These are phyloP conservation scores for Tylopilus sp. DNA, from an alignment of 768 basidiomycete genomes.

Conservation along the genomic window DNA sequence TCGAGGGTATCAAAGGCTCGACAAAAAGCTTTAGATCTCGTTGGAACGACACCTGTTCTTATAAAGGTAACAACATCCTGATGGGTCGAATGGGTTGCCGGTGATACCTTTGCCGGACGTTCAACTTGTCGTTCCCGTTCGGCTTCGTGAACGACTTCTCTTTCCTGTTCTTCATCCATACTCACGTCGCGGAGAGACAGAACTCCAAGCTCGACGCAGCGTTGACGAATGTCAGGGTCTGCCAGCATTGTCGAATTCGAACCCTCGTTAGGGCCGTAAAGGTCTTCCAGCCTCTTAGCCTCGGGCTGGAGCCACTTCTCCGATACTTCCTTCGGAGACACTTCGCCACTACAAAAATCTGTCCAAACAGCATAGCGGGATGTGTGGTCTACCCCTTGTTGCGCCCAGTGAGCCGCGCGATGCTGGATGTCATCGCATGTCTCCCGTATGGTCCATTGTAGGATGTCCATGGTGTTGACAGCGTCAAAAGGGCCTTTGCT, in stretches of 20 bases:
- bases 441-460: constrained; percentile 44
- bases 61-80: constrained; percentile 27
- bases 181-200: background rate
- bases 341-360: constrained; percentile 6
- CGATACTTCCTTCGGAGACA: constrained; percentile 9
- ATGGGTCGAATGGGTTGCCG: constrained; percentile 24
- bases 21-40: constrained; percentile 19
- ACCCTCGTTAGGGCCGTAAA: background rate
- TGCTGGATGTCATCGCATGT: constrained; percentile 42
- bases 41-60: constrained; percentile 25
- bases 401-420: constrained; percentile 41
- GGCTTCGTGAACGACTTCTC: constrained; percentile 44
- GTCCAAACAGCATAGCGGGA: constrained; percentile 26
- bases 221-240: background rate
- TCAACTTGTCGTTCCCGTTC: constrained; percentile 41
- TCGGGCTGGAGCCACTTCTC: constrained; percentile 40
- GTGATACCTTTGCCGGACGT: constrained; percentile 30
- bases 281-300: constrained; percentile 35
- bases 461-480: constrained; percentile 31
- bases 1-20: constrained; percentile 14
- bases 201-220: constrained; percentile 8
- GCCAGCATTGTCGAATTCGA: background rate
- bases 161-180: constrained; percentile 37
- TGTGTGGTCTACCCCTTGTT: constrained; percentile 40
- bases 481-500: constrained; percentile 2